Evolutionary conservation across 331 rosid species (phyloP), one percentile per base, ranked within the genome.

Genomic region (Malus hybrid): DNA sequence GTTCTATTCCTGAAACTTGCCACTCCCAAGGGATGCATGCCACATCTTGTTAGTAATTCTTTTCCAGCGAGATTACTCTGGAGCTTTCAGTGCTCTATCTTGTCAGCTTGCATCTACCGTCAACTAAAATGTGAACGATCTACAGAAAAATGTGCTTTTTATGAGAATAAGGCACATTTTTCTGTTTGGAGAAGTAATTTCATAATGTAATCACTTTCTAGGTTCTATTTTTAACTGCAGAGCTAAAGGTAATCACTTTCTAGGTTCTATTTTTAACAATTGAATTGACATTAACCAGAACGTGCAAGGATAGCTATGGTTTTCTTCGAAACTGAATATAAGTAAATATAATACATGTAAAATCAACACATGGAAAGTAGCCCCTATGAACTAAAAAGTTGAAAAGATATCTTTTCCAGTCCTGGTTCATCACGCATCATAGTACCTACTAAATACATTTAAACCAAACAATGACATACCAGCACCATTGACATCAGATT

Each of bases 401-500:
- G 33, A 27, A 48, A 57, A 22, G 5, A n/a, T 24, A 50, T 27
- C 10, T 46, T 1, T 44, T 7, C 46, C 24, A 39, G 55, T 28
- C 19, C 48, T 32, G 2, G 20, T 14, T 33, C 12, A 32, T 55
- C 61, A 31, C 65, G 33, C 19, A 67, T 18, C 33, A 59, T 22
- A 2, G 6, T 3, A 22, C 31, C 78, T 29, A 84, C 71, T 66
- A 69, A 3, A 36, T 60, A 75, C 7, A 77, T 74, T 81, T 61
- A 6, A 73, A 78, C 76, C 46, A 83, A 8, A 50, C 60, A 13
- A 82, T 50, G 20, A 56, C 84, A 22, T 94, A 94, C 99, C 86
- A 32, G 92, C 97, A 84, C 83, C 89, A 75, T 50, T 68, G 77
- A 75, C 80, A 80, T 85, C 93, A 46, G 77, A 65, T 70, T 78